Conservation (phyloP, 2,329 filamentous ascomycete genomes). For the Sporothrix variecibatus region DNA sequence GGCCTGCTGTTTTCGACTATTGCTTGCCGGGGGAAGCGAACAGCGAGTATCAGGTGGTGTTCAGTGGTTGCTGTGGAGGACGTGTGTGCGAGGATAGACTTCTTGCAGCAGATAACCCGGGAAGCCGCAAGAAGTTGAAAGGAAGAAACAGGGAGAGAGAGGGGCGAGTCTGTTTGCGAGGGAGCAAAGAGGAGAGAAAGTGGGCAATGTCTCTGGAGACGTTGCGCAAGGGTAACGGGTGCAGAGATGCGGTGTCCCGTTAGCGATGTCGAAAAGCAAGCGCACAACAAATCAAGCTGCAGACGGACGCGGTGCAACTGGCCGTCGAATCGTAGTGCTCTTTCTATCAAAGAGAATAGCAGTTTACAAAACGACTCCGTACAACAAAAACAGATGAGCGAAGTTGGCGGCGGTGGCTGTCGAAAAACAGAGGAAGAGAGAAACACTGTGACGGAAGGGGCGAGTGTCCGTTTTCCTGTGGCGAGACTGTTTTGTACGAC, state of each 20-base stretch:
- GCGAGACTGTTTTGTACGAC: slow-evolving; percentile 21
- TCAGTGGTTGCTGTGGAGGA: slow-evolving; percentile 12
- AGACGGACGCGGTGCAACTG: not conserved
- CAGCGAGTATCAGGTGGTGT: slow-evolving; percentile 11
- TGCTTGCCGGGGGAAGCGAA: slow-evolving; percentile 11
- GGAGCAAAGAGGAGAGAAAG: not conserved
- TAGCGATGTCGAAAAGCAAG: slow-evolving; percentile 15
- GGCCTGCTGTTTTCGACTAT: slow-evolving; percentile 5
- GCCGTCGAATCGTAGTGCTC: not conserved
- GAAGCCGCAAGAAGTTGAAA: not conserved
- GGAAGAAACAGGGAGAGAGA: not conserved
- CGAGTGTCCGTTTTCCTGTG: slow-evolving; percentile 21
- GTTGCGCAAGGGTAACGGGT: slow-evolving; percentile 23
- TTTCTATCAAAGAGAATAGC: not conserved
- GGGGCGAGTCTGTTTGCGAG: not conserved
- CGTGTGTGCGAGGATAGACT: slow-evolving; percentile 21
- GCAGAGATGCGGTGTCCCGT: slow-evolving; percentile 19
- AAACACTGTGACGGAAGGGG: slow-evolving; percentile 11
- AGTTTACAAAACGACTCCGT: not conserved
- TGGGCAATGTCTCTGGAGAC: slow-evolving; percentile 5
- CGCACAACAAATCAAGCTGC: not conserved
- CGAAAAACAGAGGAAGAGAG: not conserved
- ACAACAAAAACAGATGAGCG: slow-evolving; percentile 11
- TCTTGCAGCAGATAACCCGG: not conserved
- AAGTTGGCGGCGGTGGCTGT: not conserved